phyloP scores from a whole-genome alignment of 140 eudicot species.

The Cichorium intybus region DNA sequence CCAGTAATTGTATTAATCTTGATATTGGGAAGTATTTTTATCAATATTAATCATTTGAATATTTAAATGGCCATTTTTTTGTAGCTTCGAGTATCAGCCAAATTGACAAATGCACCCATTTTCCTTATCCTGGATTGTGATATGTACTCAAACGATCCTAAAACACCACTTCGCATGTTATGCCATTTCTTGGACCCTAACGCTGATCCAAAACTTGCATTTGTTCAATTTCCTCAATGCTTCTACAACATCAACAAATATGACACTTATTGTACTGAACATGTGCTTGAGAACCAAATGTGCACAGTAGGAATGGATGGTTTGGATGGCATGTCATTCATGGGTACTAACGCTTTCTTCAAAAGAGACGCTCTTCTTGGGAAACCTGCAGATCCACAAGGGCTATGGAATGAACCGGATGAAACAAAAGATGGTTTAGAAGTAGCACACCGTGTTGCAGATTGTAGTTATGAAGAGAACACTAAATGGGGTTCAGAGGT shows the following conservation, averaged over 20 bases:
- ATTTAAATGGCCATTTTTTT: neutral
- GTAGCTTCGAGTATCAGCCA: conserved; percentile 47
- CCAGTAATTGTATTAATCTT: neutral
- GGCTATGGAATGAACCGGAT: neutral
- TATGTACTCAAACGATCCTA: conserved; percentile 55
- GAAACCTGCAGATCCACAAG: neutral
- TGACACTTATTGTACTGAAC: conserved; percentile 37
- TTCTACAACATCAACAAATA: conserved; percentile 38
- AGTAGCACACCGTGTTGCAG: conserved; percentile 14
- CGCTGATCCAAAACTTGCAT: conserved; percentile 36
- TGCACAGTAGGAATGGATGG: conserved; percentile 45
- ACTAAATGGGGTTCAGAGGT: conserved; percentile 31
- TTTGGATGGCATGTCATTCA: conserved; percentile 37
- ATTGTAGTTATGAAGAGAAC: conserved; percentile 3
- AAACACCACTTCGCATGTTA: conserved; percentile 29
- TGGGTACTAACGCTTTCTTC: conserved; percentile 56
- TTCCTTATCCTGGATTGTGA: conserved; percentile 53
- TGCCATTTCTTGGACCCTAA: conserved; percentile 41
- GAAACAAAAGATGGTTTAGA: neutral
- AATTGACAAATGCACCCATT: conserved; percentile 48
- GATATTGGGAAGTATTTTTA: neutral
- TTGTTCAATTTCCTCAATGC: conserved; percentile 48
- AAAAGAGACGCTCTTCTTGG: conserved; percentile 42
- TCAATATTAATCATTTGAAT: neutral
- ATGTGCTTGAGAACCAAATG: conserved; percentile 18